Evolutionary conservation across 345 rosid species (phyloP), one percentile per base, ranked within the genome.

Genomic region (Pistacia integerrima): DNA sequence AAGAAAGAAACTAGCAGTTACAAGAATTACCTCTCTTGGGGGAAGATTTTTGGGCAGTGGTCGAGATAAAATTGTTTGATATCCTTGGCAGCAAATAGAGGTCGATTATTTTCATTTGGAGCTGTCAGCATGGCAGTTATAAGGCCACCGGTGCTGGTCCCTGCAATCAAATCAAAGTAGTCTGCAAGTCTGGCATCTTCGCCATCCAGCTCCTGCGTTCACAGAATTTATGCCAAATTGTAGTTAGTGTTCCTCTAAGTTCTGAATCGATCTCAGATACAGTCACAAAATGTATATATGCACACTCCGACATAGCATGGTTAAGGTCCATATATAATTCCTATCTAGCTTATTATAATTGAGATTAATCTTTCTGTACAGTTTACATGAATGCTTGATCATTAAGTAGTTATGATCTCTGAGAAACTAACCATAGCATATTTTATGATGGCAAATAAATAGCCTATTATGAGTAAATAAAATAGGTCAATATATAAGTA

Each of bases 131-230:
- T 84, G 74, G 87, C 85, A 4, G 91, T 77, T 25, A 89, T 78
- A 1, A 89, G 82, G 8, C 91, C 91, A 4, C 93, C 89, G 0
- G 90, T 88, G 79, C 92, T 85, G 25, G 90, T 87, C 57, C 90
- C 90, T 0, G 87, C 74, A 22, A 89, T 75, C 56, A 85, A 71
- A 56, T 87, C 92, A 20, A 87, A 89, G 64, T 89, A 89, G 52
- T 89, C 92, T 36, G 88, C 86, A 2, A 87, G 66, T 70, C 91
- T 83, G 54, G 83, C 89, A 9, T 81, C 78, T 44, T 82, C 72
- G 4, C 91, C 91, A 63, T 87, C 91, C 72, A 89, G 64, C 57
- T 82, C 82, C 93, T 86, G 83, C 67, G 49, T 55, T 25, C 16
- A 20, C 20, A 64, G 30, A 17, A 61, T 25, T 41, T 18, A 62